Conservation (phyloP, 768 basidiomycete genomes). For the Rhizopogon rudus region DNA sequence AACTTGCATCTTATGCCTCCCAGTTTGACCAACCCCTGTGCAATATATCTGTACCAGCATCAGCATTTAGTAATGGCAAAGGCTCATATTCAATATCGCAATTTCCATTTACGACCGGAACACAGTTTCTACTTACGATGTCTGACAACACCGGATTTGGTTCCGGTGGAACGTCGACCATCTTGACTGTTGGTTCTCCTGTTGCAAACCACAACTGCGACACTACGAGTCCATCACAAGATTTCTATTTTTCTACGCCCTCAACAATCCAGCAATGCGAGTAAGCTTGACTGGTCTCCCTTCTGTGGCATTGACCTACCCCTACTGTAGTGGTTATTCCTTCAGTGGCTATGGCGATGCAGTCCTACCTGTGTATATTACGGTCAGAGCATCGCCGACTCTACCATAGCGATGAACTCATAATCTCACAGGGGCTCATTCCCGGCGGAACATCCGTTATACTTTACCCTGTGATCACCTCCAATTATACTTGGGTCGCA, state of each 20-base stretch:
- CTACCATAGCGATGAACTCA: not conserved
- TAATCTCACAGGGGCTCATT: conserved; percentile 15
- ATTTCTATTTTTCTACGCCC: conserved; percentile 47
- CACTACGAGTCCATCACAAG: conserved; percentile 36
- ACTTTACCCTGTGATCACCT: conserved; percentile 30
- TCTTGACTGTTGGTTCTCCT: conserved; percentile 45
- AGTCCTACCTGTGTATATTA: conserved; percentile 30
- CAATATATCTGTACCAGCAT: conserved; percentile 49
- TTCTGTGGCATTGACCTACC: conserved; percentile 4
- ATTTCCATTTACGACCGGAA: conserved; percentile 35
- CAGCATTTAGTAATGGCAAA: conserved; percentile 47
- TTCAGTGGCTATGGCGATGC: conserved; percentile 43
- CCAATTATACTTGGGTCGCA: conserved; percentile 40
- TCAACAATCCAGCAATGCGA: conserved; percentile 55
- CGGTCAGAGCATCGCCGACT: not conserved
- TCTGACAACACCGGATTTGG: conserved; percentile 69
- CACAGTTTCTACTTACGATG: conserved; percentile 54
- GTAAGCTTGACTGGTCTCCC: conserved; percentile 27
- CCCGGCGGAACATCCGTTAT: conserved; percentile 37
- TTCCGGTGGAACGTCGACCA: conserved; percentile 50
- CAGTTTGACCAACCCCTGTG: conserved; percentile 52
- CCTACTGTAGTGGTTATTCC: conserved; percentile 34
- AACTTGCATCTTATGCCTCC: not conserved
- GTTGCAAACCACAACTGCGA: conserved; percentile 39
- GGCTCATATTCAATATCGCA: conserved; percentile 45